These are phyloP conservation scores for Platanthera zijinensis DNA, from an alignment of 106 monocot species.

Conservation along the genomic window DNA sequence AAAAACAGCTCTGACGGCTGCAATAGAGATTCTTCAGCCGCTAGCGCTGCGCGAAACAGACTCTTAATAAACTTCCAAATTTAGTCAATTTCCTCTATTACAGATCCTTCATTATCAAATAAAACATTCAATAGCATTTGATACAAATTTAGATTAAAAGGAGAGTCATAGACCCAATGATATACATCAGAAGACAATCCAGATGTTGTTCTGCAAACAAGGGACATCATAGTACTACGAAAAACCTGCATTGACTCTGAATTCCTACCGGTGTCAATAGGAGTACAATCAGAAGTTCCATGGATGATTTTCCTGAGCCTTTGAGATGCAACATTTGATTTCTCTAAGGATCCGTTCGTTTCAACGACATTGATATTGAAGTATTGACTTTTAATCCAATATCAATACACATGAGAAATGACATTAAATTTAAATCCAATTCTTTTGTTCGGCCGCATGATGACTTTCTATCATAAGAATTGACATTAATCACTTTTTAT, in stretches of 20 bases:
- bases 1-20: no score
- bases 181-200: slow-evolving; percentile 48
- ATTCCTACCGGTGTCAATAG: slow-evolving; percentile 82
- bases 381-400: no score
- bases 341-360: no score
- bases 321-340: slow-evolving; percentile 55
- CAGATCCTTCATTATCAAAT: slow-evolving; percentile 68
- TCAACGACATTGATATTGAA: no score
- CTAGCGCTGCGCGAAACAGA: no score
- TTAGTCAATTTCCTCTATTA: slow-evolving; percentile 85
- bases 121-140: slow-evolving; percentile 70
- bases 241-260: slow-evolving; percentile 88
- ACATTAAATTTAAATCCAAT: no score
- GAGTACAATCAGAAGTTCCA: slow-evolving; percentile 55
- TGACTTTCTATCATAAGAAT: no score
- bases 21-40: no score
- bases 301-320: slow-evolving; percentile 60
- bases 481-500: no score
- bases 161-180: slow-evolving; percentile 93
- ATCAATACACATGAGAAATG: no score
- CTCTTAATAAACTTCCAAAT: slow-evolving; percentile 81
- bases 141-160: slow-evolving; percentile 78
- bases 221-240: slow-evolving; percentile 70
- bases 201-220: slow-evolving; percentile 59
- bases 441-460: no score